These are phyloP conservation scores for Xylariales sp. DNA, from an alignment of 2,329 filamentous ascomycete genomes.

Conservation along the genomic window DNA sequence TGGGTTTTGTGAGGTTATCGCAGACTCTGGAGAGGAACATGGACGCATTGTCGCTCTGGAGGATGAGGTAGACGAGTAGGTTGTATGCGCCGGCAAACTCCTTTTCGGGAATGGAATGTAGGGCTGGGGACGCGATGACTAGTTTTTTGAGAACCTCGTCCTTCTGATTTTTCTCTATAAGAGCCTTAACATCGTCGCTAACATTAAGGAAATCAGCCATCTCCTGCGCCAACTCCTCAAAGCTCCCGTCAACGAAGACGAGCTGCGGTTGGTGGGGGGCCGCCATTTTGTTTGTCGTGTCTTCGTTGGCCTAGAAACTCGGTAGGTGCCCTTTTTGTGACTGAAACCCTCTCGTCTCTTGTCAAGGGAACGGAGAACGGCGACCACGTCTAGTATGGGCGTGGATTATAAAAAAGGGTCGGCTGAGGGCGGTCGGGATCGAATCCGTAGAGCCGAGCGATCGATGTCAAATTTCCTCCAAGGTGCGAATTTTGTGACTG, in stretches of 20 bases:
- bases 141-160: constrained; percentile 92
- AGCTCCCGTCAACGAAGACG: constrained; percentile 88
- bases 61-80: constrained; percentile 91
- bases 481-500: constrained; percentile 40
- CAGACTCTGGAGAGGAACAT: constrained; percentile 90
- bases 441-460: constrained; percentile 37
- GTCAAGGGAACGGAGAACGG: constrained; percentile 15
- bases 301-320: constrained; percentile 12
- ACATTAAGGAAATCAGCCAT: constrained; percentile 93
- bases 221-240: constrained; percentile 92
- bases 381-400: constrained; percentile 26
- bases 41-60: constrained; percentile 85
- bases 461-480: constrained; percentile 33
- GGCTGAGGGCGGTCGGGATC: constrained; percentile 34
- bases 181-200: constrained; percentile 79
- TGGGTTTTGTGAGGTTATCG: constrained; percentile 86
- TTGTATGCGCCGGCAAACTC: constrained; percentile 98
- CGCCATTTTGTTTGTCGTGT: constrained; percentile 48
- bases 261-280: constrained; percentile 63
- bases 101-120: constrained; percentile 92
- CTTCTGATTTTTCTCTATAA: constrained; percentile 79
- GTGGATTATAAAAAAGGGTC: constrained; percentile 27
- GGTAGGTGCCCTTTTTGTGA: constrained; percentile 16
- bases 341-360: constrained; percentile 16
- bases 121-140: constrained; percentile 78